Evolutionary conservation across 2,329 filamentous ascomycete genomes (phyloP), one percentile per base, ranked within the genome.

Genomic region (Bipolaris zeicola): DNA sequence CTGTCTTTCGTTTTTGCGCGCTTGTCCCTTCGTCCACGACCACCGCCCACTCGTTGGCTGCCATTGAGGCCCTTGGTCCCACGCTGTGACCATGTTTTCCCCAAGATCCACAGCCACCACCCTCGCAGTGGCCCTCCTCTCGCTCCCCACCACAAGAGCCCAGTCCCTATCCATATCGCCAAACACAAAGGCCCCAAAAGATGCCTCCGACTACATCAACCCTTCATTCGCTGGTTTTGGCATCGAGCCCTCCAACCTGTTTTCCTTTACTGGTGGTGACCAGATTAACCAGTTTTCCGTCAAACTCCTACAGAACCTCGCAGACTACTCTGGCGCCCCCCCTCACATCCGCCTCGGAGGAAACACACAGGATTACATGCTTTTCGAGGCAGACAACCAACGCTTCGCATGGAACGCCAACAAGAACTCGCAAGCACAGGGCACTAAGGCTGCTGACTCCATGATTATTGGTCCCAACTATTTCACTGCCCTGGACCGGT

Each of bases 221-320:
- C 75, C 77, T 7, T 79, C 78, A 1, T 82, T 79, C 62, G 80
- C 79, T 8, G 80, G 80, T 54, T 81, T 83, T 56, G 81, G 81
- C 42, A 82, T 83, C 59, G 81, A 83, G 71, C 78, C 81, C 24
- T 82, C 80, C 18, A 82, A 83, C 58, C 73, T 83, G 6, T 83
- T 80, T 69, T 80, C 80, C 48, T 83, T 81, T 66, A 81, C 79
- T 11, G 81, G 81, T 52, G 67, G 66, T 33, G 73, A 72, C 18
- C 55, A 69, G 5, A 61, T 78, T 16, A 83, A 83, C 63, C 42
- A 68, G 8, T 65, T 83, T 28, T 79, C 80, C 14, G 64, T 80
- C n/a, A 80, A 81, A 59, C 72, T 83, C 26, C 67, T 83, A 13
- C 71, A 78, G 58, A 82, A 82, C 65, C 75, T 83, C 38, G 78